These are phyloP conservation scores for Amanita brunnescens DNA, from an alignment of 768 basidiomycete genomes.

Conservation along the genomic window DNA sequence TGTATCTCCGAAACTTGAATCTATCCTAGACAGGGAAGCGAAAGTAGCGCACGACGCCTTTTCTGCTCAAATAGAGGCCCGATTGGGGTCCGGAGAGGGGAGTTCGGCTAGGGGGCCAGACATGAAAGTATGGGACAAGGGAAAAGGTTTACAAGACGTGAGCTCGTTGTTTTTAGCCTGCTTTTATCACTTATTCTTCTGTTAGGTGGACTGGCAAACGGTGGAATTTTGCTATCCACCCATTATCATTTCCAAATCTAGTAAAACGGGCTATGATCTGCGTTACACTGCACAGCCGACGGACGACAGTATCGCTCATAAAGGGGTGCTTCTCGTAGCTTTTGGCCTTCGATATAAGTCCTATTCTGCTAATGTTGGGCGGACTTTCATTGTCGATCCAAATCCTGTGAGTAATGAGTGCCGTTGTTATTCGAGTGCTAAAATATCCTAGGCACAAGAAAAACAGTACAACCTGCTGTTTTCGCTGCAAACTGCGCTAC, in stretches of 20 bases:
- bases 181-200: conserved; percentile 2
- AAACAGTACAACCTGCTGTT: conserved; percentile 74
- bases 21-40: conserved; percentile 85
- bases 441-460: conserved; percentile 72
- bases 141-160: conserved; percentile 66
- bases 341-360: conserved; percentile 89
- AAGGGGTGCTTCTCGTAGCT: conserved; percentile 81
- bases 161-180: conserved; percentile 20
- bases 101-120: conserved; percentile 76
- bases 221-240: conserved; percentile 94
- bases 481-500: conserved; percentile 66
- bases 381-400: conserved; percentile 94
- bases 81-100: conserved; percentile 80
- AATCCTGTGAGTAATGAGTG: conserved; percentile 47
- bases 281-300: conserved; percentile 83
- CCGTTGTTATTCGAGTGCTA: neutral
- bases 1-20: conserved; percentile 81
- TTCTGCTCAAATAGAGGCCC: conserved; percentile 76
- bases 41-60: conserved; percentile 87
- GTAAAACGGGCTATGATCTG: conserved; percentile 78
- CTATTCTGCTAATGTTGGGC: conserved; percentile 87
- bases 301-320: conserved; percentile 71
- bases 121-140: conserved; percentile 87
- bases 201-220: conserved; percentile 78
- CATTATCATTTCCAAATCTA: conserved; percentile 90